Percentiles rank a stretch among this genome's conserved stretches.
These are phyloP conservation scores for Aspergillus baeticus DNA, from an alignment of 495 filamentous ascomycete genomes.

Conservation along the genomic window DNA sequence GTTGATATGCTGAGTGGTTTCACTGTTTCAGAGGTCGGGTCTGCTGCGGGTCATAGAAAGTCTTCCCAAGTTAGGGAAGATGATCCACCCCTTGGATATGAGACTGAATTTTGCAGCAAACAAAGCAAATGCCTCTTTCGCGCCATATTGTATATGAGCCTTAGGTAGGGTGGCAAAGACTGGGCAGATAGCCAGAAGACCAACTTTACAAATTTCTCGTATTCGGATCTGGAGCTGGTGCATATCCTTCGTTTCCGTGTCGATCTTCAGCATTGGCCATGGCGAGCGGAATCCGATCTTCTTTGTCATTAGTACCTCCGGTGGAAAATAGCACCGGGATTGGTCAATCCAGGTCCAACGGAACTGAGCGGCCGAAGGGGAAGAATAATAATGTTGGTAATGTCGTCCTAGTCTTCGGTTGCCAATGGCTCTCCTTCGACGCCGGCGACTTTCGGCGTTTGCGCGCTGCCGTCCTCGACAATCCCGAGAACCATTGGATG, in stretches of 20 bases:
- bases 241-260: too few relatives aligned
- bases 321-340: background rate
- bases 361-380: background rate
- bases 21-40: background rate
- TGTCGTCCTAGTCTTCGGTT: constrained; percentile 29
- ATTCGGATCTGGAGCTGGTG: too few relatives aligned
- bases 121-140: too few relatives aligned
- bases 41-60: background rate
- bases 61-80: too few relatives aligned
- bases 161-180: too few relatives aligned
- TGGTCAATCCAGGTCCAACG: background rate
- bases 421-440: constrained; percentile 35
- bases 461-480: constrained; percentile 26
- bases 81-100: too few relatives aligned
- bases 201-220: too few relatives aligned
- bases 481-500: constrained; percentile 29
- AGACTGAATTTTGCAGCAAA: background rate
- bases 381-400: background rate
- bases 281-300: too few relatives aligned
- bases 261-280: too few relatives aligned
- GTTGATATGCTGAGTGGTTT: background rate
- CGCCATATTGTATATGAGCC: too few relatives aligned
- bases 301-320: background rate
- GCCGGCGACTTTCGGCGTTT: constrained; percentile 24
- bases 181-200: too few relatives aligned